Evolutionary conservation across 768 basidiomycete species (phyloP).

Genomic region (Termitomyces sp.): DNA sequence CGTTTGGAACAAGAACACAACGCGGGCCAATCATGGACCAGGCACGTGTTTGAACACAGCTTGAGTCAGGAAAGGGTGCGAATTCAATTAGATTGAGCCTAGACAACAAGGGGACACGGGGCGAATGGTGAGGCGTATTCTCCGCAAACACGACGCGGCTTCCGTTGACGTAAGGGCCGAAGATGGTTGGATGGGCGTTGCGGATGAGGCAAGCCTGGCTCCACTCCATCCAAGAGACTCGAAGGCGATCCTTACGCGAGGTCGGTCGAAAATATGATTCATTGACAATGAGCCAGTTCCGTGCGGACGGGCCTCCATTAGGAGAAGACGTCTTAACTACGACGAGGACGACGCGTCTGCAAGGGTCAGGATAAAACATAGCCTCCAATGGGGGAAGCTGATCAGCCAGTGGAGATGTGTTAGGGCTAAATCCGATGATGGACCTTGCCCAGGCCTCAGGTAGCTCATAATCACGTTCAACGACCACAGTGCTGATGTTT

Average conservation of each 20-base stretch:
- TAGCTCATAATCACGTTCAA: slow-evolving; percentile 51
- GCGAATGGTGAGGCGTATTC: slow-evolving; percentile 18
- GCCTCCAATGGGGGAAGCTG: slow-evolving; percentile 31
- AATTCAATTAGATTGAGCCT: slow-evolving; percentile 41
- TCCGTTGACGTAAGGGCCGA: slow-evolving; percentile 39
- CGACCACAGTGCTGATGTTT: slow-evolving; percentile 32
- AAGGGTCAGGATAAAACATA: slow-evolving; percentile 54
- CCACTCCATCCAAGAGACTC: slow-evolving; percentile 54
- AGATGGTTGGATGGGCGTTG: slow-evolving; percentile 29
- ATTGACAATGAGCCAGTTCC: slow-evolving; percentile 49
- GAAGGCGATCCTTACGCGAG: slow-evolving; percentile 35
- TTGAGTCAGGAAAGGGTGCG: slow-evolving; percentile 32
- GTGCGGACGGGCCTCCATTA: slow-evolving; percentile 23
- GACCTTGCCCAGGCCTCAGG: slow-evolving; percentile 46
- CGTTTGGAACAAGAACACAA: slow-evolving; percentile 34
- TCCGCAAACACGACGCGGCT: slow-evolving; percentile 43
- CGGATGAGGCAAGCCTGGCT: slow-evolving; percentile 44
- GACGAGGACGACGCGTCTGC: slow-evolving; percentile 42
- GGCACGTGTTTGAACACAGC: slow-evolving; percentile 21
- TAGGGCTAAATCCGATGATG: slow-evolving; percentile 41
- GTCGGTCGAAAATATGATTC: slow-evolving; percentile 45
- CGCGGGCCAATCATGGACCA: slow-evolving; percentile 40
- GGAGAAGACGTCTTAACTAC: slow-evolving; percentile 35
- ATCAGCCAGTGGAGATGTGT: slow-evolving; percentile 36
- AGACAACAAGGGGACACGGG: slow-evolving; percentile 15